Evolutionary conservation across 257 asterid genomes (phyloP), one percentile per base, ranked within the genome.

Genomic region (Coffea eugenioides): DNA sequence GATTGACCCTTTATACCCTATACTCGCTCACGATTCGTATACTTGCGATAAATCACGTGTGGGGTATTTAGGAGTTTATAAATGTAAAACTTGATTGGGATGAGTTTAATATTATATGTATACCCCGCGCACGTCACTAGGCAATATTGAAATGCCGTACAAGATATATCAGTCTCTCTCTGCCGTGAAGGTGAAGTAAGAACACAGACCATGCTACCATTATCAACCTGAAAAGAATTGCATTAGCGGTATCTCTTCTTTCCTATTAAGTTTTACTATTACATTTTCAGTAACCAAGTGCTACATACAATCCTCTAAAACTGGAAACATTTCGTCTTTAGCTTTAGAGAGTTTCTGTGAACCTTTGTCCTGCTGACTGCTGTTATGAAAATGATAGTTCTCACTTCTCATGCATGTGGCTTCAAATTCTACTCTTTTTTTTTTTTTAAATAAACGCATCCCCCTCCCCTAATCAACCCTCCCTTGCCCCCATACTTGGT

Each of bases 201-300:
- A n/a, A 0, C 82, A 82, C 21, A 80, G 85, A 77, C 84, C 89
- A 20, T 80, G 74, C n/a, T 88, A 72, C 65, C 90, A 87, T 66
- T 87, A 85, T 82, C 89, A 84, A 39, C 86, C 89, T 12, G 39
- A 72, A 54, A 61, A 45, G 43, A 15, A 88, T 14, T 88, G 91
- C 89, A 88, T 88, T 3, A 88, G 82, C 77, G 91, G 91, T 88
- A 77, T 16, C 20, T 74, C 20, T 9, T n/a, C 31, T 56, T 31
- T 10, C 46, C 15, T 25, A 0, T 39, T 8, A 25, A 2, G 0
- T 15, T 64, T 39, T 39, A 31, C 49, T 5, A 1, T 14, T 64
- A 2, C 21, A 12, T 27, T 66, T 11, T 67, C 2, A 2, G 43
- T 39, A 27, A n/a, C 70, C 11, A 11, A 57, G 10, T 46, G 51